Conservation (phyloP, 306 rosid species). For the Quercus suber region DNA sequence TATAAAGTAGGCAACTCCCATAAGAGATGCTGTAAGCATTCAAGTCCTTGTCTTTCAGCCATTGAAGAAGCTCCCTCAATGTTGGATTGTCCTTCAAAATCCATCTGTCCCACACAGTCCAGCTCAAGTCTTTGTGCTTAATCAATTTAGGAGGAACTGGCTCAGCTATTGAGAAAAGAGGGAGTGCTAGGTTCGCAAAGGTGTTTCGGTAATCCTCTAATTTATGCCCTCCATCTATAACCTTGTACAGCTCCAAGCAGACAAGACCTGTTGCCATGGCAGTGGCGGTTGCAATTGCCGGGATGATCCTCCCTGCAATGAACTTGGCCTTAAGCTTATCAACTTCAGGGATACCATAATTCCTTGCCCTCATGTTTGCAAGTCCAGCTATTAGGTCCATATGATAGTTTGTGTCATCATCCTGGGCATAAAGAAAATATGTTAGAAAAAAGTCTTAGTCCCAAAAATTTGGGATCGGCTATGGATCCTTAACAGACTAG, state of each 20-base stretch:
- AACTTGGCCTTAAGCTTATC: conserved; percentile 40
- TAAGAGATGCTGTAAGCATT: conserved; percentile 32
- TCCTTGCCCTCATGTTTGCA: conserved; percentile 44
- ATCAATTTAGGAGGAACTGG: conserved; percentile 40
- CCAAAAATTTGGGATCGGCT: no score
- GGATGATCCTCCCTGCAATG: conserved; percentile 39
- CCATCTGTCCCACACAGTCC: conserved; percentile 45
- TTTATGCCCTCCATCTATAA: conserved; percentile 28
- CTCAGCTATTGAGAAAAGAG: conserved; percentile 36
- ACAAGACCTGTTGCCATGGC: conserved; percentile 39
- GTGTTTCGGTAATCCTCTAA: conserved; percentile 35
- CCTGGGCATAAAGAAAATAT: conserved; percentile 19
- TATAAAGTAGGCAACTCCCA: conserved; percentile 35
- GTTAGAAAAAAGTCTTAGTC: neutral
- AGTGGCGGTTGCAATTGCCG: conserved; percentile 38
- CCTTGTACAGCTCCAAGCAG: conserved; percentile 39
- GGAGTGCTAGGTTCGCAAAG: conserved; percentile 35
- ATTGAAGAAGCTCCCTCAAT: conserved; percentile 22
- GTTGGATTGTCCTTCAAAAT: conserved; percentile 27
- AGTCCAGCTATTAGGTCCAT: conserved; percentile 38
- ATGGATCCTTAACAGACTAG: no score
- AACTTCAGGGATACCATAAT: conserved; percentile 32
- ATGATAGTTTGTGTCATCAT: conserved; percentile 40
- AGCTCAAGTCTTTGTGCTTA: conserved; percentile 28
- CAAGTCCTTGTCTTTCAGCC: conserved; percentile 31